phyloP scores from a whole-genome alignment of 1,284 basidiomycete species.

The Trametes pubescens region DNA sequence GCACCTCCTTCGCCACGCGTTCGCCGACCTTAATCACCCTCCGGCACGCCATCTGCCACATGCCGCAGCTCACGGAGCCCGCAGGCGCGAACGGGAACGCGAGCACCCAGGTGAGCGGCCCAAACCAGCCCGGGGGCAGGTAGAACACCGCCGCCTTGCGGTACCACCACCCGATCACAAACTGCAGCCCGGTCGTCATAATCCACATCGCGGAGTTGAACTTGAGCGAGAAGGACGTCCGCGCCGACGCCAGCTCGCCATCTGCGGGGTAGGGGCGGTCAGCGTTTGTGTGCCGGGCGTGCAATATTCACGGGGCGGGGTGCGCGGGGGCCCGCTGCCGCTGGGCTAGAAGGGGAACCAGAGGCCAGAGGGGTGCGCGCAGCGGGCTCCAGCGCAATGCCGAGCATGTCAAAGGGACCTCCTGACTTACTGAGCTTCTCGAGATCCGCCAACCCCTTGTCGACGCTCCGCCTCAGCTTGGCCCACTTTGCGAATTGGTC shows the following conservation, averaged over 20 bases:
- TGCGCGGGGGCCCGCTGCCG: constrained; percentile 8
- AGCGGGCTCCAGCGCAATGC: neutral
- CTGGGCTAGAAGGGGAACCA: neutral
- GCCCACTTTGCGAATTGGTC: constrained; percentile 99
- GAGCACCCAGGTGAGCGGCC: constrained; percentile 84
- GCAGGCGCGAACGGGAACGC: constrained; percentile 83
- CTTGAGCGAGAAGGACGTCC: constrained; percentile 73
- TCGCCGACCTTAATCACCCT: constrained; percentile 78
- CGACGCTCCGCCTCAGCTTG: constrained; percentile 88
- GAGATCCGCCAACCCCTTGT: constrained; percentile 94
- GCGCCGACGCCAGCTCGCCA: constrained; percentile 68
- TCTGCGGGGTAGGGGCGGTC: constrained; percentile 55
- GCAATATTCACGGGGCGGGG: neutral
- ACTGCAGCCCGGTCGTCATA: constrained; percentile 84
- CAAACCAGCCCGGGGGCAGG: constrained; percentile 89
- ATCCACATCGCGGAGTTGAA: constrained; percentile 84
- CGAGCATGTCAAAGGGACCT: constrained; percentile 13
- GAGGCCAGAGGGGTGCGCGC: neutral
- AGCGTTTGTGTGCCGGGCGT: neutral
- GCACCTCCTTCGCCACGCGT: constrained; percentile 66
- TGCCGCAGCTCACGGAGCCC: constrained; percentile 89
- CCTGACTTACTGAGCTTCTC: constrained; percentile 86
- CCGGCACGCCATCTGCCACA: constrained; percentile 92
- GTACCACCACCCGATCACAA: constrained; percentile 90
- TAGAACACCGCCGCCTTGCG: constrained; percentile 90